Evolutionary conservation across 352 stramenopile species (phyloP).

Genomic region (Globisporangium polare): DNA sequence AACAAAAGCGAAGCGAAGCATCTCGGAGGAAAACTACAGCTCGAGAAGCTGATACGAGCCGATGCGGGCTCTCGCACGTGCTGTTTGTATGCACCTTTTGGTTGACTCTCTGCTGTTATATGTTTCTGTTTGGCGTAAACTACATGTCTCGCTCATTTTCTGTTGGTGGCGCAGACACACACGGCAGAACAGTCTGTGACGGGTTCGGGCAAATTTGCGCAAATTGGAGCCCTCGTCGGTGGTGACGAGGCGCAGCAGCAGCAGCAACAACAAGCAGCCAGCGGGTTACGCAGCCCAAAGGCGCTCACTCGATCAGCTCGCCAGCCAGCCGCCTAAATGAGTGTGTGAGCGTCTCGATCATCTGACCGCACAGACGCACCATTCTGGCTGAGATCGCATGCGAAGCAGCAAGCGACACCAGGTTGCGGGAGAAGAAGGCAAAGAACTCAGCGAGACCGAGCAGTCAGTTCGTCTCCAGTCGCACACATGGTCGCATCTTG

Average conservation of each 20-base stretch:
- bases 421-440: neutral
- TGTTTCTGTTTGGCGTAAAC: neutral
- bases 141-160: constrained; percentile 1
- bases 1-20: too few species aligned
- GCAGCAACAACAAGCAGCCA: too few species aligned
- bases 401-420: neutral
- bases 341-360: too few species aligned
- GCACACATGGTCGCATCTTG: neutral
- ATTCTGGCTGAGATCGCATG: too few species aligned
- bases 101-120: too few species aligned
- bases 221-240: constrained; percentile 5
- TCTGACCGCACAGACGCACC: too few species aligned
- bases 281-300: neutral
- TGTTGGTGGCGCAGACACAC: neutral
- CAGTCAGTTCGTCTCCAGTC: neutral
- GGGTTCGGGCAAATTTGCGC: neutral
- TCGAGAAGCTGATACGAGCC: too few species aligned
- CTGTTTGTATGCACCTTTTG: too few species aligned
- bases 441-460: neutral
- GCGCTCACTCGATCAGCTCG: neutral
- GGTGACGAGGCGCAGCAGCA: constrained; percentile 6
- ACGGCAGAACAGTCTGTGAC: constrained; percentile 1
- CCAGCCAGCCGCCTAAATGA: too few species aligned
- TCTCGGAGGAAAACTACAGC: too few species aligned
- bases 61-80: too few species aligned